Evolutionary conservation across 2,329 filamentous ascomycete species (phyloP).

Genomic region (Gnomoniopsis sp.): DNA sequence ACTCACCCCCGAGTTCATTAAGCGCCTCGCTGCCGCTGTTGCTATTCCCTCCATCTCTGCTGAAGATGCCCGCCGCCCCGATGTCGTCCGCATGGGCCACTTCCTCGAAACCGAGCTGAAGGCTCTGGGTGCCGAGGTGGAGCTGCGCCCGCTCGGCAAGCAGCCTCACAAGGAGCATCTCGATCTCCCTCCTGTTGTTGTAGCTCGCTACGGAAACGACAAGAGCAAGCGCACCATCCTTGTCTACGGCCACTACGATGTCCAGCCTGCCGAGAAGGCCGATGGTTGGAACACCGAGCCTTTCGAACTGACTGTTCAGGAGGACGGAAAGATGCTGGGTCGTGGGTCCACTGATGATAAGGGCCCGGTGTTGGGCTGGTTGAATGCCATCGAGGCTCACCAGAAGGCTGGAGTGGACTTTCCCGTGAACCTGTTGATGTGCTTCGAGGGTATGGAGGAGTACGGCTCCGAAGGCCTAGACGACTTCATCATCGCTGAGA

Average conservation of each 20-base stretch:
- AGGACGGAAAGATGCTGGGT: conserved; percentile 93
- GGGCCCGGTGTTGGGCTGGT: conserved; percentile 92
- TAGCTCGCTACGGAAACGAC: conserved; percentile 89
- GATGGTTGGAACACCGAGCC: conserved; percentile 97
- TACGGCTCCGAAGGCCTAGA: conserved; percentile 96
- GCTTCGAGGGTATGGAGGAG: conserved; percentile 99
- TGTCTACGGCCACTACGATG: conserved; percentile 98
- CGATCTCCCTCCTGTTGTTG: conserved; percentile 86
- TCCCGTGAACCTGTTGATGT: conserved; percentile 97
- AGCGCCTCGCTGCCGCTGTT: conserved; percentile 85
- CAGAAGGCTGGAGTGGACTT: conserved; percentile 92
- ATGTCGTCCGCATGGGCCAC: conserved; percentile 95
- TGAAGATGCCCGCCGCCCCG: conserved; percentile 80
- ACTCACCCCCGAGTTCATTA: conserved; percentile 78
- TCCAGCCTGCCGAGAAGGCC: conserved; percentile 88
- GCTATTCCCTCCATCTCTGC: conserved; percentile 95
- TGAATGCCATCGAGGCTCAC: conserved; percentile 97
- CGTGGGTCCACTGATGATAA: conserved; percentile 97
- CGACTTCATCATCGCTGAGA: conserved; percentile 88
- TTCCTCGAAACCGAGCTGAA: conserved; percentile 57
- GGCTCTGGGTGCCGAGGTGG: conserved; percentile 1
- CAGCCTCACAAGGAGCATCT: conserved; percentile 89
- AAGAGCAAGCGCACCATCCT: conserved; percentile 91
- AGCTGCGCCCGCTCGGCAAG: conserved; percentile 78
- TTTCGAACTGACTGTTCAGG: conserved; percentile 82